Conservation (phyloP, 2,329 filamentous ascomycete genomes). For the Pyrenochaeta sp. region DNA sequence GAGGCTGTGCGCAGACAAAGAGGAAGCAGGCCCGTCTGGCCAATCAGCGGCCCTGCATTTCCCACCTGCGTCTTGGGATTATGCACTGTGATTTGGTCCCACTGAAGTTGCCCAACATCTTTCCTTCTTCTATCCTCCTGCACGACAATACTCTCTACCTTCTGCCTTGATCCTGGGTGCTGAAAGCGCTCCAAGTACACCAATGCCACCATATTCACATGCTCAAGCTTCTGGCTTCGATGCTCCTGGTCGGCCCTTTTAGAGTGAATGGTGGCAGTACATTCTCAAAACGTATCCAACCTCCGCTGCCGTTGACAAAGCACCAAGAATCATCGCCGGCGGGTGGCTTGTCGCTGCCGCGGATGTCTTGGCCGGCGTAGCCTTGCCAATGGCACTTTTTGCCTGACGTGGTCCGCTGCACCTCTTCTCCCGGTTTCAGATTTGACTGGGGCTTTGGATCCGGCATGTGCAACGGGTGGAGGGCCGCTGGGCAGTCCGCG, state of each 20-base stretch:
- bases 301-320: not conserved
- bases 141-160: too few relatives aligned
- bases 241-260: too few relatives aligned
- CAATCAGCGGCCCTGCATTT: conserved; percentile 12
- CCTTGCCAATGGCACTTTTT: not conserved
- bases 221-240: too few relatives aligned
- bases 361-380: not conserved
- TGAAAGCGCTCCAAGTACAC: too few relatives aligned
- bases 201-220: too few relatives aligned
- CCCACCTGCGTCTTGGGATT: not conserved
- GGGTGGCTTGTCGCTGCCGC: not conserved
- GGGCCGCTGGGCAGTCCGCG: not conserved
- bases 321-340: not conserved
- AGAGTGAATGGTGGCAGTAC: too few relatives aligned
- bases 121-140: too few relatives aligned
- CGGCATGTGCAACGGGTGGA: not conserved
- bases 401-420: not conserved
- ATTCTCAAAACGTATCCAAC: not conserved
- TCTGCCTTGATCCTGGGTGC: too few relatives aligned
- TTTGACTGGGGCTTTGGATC: not conserved
- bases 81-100: too few relatives aligned
- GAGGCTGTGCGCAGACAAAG: conserved; percentile 25
- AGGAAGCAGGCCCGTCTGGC: conserved; percentile 7
- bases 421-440: not conserved
- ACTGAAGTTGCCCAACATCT: too few relatives aligned